Evolutionary conservation across 169 alveolate species (phyloP).

Genomic region (Cryptosporidium parvum): DNA sequence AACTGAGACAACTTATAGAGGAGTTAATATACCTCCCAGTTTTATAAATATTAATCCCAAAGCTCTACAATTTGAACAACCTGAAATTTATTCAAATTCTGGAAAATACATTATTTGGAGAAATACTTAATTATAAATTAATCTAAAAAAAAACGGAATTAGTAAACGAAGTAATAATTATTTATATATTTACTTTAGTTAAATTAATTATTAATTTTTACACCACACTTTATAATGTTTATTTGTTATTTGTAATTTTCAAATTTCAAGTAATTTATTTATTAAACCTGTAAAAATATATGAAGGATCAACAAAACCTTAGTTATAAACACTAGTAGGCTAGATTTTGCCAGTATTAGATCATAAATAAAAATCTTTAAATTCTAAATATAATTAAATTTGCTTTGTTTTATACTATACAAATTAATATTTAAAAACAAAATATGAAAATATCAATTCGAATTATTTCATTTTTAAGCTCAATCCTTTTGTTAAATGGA

Average conservation of each 20-base stretch:
- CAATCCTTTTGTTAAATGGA: background rate
- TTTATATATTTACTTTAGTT: background rate
- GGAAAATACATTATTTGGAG: constrained; percentile 72
- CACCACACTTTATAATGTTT: background rate
- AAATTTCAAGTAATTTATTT: background rate
- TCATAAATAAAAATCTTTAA: background rate
- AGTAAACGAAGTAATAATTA: too few relatives aligned
- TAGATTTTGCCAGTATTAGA: background rate
- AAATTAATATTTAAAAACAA: background rate
- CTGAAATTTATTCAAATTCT: constrained; percentile 27
- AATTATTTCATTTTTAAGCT: background rate
- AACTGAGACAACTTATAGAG: constrained; percentile 23
- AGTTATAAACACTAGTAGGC: background rate
- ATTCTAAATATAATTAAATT: background rate
- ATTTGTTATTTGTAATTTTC: background rate
- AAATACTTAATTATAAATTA: background rate
- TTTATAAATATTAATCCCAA: constrained; percentile 44
- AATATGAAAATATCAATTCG: background rate
- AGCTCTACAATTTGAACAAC: constrained; percentile 24
- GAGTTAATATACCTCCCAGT: constrained; percentile 31
- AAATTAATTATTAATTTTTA: too few relatives aligned
- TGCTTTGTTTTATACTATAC: background rate
- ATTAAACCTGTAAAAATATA: too few relatives aligned
- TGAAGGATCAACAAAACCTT: too few relatives aligned
- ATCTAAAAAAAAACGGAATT: too few relatives aligned